These are phyloP conservation scores for Paraleonurus japonicus DNA, from an alignment of 257 asterid genomes.

Conservation along the genomic window DNA sequence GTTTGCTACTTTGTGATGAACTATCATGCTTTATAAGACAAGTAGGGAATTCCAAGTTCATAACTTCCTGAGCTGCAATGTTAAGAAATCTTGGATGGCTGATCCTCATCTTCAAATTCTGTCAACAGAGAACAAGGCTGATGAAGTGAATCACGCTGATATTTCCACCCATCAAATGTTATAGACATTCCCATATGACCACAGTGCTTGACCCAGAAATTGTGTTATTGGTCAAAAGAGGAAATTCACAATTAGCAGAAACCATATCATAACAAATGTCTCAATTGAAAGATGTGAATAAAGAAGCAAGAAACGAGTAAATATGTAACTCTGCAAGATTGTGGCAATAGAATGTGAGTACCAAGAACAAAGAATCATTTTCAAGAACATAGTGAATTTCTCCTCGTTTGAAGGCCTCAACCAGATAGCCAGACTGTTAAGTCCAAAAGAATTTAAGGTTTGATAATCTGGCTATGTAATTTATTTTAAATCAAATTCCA, in stretches of 20 bases:
- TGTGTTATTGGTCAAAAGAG: not conserved
- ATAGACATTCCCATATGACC: constrained; percentile 7
- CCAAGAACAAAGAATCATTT: not conserved
- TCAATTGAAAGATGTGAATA: not conserved
- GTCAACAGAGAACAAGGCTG: constrained; percentile 36
- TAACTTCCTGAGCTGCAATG: constrained; percentile 59
- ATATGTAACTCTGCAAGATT: not conserved
- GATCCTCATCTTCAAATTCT: constrained; percentile 92
- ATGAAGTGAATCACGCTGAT: constrained; percentile 27
- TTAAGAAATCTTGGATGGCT: constrained; percentile 77
- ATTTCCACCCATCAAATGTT: constrained; percentile 13
- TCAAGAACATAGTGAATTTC: not conserved
- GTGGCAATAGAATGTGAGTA: not conserved
- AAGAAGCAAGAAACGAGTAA: too few species aligned
- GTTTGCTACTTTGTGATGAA: constrained; percentile 35
- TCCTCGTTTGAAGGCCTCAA: not conserved
- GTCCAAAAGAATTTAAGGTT: not conserved
- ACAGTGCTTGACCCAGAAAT: constrained; percentile 15
- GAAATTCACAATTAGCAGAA: not conserved
- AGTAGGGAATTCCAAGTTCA: constrained; percentile 68
- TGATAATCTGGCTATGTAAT: not conserved
- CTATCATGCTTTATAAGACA: constrained; percentile 53
- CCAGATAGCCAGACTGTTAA: not conserved
- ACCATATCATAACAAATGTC: not conserved
- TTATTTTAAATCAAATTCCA: too few species aligned